A percentile compares a stretch with the other conserved stretches of the same genome.
phyloP scores from a whole-genome alignment of 768 basidiomycete species.

The Hemileccinum rubropunctum region DNA sequence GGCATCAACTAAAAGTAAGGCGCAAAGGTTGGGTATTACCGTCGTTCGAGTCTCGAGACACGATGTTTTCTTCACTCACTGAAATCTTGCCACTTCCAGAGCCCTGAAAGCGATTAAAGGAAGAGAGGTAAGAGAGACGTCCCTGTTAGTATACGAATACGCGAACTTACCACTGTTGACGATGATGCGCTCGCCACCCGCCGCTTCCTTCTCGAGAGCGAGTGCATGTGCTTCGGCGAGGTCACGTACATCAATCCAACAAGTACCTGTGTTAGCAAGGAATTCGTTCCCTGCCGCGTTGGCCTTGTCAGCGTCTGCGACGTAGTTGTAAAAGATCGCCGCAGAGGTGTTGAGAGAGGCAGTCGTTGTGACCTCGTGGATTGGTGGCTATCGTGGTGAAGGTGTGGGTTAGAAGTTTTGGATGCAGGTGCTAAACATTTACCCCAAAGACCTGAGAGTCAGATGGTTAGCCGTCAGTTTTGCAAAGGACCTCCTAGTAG shows the following conservation, averaged over 20 bases:
- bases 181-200: conserved; percentile 58
- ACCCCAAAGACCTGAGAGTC: conserved; percentile 29
- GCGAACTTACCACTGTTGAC: conserved; percentile 32
- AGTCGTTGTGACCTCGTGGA: conserved; percentile 39
- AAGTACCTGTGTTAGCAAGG: conserved; percentile 21
- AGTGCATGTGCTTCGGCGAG: conserved; percentile 51
- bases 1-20: conserved; percentile 30
- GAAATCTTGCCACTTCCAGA: conserved; percentile 33
- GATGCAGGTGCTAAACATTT: background rate
- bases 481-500: background rate
- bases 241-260: conserved; percentile 55
- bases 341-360: conserved; percentile 41
- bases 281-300: conserved; percentile 24
- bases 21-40: background rate
- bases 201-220: conserved; percentile 49
- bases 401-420: background rate
- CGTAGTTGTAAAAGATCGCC: conserved; percentile 31
- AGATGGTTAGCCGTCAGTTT: background rate
- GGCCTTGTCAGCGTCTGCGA: conserved; percentile 24
- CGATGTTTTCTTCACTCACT: conserved; percentile 14
- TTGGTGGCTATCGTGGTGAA: conserved; percentile 33
- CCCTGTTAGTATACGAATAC: no score
- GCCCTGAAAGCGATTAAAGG: conserved; percentile 5
- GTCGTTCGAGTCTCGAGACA: background rate
- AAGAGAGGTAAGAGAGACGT: no score